Conservation (phyloP, 2,329 filamentous ascomycete species). For the Colletotrichum chlorophyti region DNA sequence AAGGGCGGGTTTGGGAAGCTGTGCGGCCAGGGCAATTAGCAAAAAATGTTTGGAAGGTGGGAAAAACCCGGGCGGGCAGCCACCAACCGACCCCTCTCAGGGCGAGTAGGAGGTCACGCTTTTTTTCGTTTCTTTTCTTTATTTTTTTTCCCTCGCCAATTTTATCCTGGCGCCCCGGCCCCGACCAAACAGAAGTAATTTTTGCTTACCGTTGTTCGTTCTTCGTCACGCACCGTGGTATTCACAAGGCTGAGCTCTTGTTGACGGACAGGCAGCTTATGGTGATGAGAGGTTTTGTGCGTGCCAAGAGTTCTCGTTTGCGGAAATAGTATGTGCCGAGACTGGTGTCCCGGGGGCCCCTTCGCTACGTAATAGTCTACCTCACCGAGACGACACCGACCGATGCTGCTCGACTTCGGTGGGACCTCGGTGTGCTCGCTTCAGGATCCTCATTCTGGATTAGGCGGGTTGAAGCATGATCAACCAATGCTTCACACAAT, state of each 20-base stretch:
- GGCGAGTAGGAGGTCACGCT: neutral
- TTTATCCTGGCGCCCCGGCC: no score
- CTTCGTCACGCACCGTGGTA: conserved; percentile 13
- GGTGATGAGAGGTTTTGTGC: conserved; percentile 30
- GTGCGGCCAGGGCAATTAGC: conserved; percentile 29
- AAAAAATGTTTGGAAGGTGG: conserved; percentile 25
- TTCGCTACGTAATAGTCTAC: neutral
- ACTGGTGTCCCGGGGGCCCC: no score
- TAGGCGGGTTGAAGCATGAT: no score
- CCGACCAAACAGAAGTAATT: neutral
- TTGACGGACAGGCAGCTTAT: conserved; percentile 12
- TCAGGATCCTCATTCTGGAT: no score
- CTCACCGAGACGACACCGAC: conserved; percentile 2
- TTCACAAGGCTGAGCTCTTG: conserved; percentile 26
- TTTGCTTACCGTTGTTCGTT: conserved; percentile 15
- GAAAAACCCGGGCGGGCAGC: conserved; percentile 19
- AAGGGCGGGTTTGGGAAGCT: conserved; percentile 20
- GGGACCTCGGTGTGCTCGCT: no score
- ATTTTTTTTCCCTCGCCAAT: neutral
- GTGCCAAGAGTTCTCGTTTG: conserved; percentile 31
- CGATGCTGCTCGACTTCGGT: neutral
- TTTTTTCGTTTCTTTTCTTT: neutral
- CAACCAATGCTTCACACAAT: neutral
- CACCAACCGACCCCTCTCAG: conserved; percentile 5
- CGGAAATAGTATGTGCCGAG: conserved; percentile 30